Evolutionary conservation across 306 rosid genomes (phyloP), one percentile per base, ranked within the genome.

Genomic region (Abrus pulchellus): DNA sequence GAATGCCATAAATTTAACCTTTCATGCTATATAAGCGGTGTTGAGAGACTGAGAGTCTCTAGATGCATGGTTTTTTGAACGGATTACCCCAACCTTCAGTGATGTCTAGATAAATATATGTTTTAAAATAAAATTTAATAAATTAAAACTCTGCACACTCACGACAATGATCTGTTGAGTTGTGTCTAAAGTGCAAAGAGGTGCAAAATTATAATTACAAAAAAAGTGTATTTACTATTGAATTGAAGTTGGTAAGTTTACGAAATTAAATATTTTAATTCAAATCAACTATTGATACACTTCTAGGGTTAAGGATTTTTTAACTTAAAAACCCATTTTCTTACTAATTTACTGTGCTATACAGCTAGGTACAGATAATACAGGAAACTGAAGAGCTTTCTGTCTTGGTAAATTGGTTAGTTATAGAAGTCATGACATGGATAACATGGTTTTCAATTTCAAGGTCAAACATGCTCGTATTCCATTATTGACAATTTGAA

Each of bases 401-500:
- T 11, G 10, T 47, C 44, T 2, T 9, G 28, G n/a, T 66, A 43
- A 43, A 55, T 69, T 79, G 63, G 71, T 32, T 33, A 34, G 30
- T 4, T 27, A 47, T 20, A 57, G 40, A 79, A 20, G 49, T 33
- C 34, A 69, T 11, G 34, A 48, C 43, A 60, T 20, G 6, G 40
- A 79, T 30, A 69, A 36, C 50, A 43, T 54, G 29, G 69, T 74
- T 71, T 76, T 68, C 67, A 69, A 72, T 63, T 75, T 72, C 3
- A 47, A 47, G 52, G 9, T 47, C 82, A 78, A 57, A 45, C 73
- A 8, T 68, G 48, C 30, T 66, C n/a, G 38, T 45, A 20, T 61
- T 43, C 40, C 79, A 68, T 76, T 62, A 79, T 82, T 68, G 50
- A 69, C 61, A 73, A 27, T 11, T 57, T 50, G 54, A n/a, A 68